phyloP scores from a whole-genome alignment of 441 rosid genomes.

The Gossypium schwendimanii region DNA sequence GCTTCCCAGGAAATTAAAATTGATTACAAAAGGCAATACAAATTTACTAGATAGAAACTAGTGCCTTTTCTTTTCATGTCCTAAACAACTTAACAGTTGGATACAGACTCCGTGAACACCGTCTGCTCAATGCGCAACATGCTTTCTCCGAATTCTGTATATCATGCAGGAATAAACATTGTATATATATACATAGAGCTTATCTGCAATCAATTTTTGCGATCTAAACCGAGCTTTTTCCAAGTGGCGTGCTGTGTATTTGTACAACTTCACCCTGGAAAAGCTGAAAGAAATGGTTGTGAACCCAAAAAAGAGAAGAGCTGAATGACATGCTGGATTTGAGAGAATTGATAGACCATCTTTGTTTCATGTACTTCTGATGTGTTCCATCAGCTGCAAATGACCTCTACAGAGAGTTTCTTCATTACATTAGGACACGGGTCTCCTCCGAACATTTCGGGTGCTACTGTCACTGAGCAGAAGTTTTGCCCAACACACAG shows the following conservation, averaged over 20 bases:
- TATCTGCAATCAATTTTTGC: slow-evolving; percentile 21
- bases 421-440: slow-evolving; percentile 84
- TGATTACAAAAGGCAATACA: background rate
- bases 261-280: slow-evolving; percentile 75
- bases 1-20: slow-evolving; percentile 21
- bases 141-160: slow-evolving; percentile 4
- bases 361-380: slow-evolving; percentile 13
- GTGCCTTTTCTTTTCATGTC: slow-evolving; percentile 35
- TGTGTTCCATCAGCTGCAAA: slow-evolving; percentile 51
- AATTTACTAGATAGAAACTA: slow-evolving; percentile 25
- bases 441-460: slow-evolving; percentile 89
- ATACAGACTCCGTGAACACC: slow-evolving; percentile 45
- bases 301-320: slow-evolving; percentile 19
- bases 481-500: slow-evolving; percentile 81
- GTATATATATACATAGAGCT: slow-evolving; percentile 19
- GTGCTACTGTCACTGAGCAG: slow-evolving; percentile 90
- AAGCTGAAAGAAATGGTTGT: slow-evolving; percentile 27
- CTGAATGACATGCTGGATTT: slow-evolving; percentile 11
- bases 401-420: slow-evolving; percentile 82
- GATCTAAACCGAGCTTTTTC: slow-evolving; percentile 22
- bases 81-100: slow-evolving; percentile 24
- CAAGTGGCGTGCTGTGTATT: slow-evolving; percentile 53
- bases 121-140: slow-evolving; percentile 46
- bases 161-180: slow-evolving; percentile 4
- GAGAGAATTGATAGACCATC: slow-evolving; percentile 12